Evolutionary conservation across 1,284 basidiomycete genomes (phyloP), one percentile per base, ranked within the genome.

Genomic region (Pisolithus thermaeus): DNA sequence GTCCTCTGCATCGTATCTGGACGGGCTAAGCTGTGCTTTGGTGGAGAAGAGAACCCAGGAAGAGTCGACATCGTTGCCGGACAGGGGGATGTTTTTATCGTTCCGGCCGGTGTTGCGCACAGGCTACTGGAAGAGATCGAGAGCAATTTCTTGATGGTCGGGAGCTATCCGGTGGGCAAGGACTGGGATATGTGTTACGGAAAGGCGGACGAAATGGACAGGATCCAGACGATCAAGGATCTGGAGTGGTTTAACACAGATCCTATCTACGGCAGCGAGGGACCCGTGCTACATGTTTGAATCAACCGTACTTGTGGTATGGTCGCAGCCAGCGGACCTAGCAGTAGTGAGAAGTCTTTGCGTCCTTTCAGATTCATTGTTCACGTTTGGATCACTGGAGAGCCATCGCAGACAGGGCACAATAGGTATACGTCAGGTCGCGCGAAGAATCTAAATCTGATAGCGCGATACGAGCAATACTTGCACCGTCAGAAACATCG

Each of bases 151-250:
- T 58, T 68, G 62, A 73, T 75, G 73, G 64, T 76, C 0, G 73
- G 72, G 11, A 68, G 68, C 48, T 75, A 75, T 57, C 69, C 70
- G 16, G 57, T 57, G 6, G 66, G 63, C 27, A 60, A 58, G 28
- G 57, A 65, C 18, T 73, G 72, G 73, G 73, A 74, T 55, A 66
- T 71, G 65, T 73, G 71, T 54, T 63, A 70, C 56, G 59, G 68
- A 51, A 57, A 54, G 18, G 60, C 67, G 52, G 64, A 63, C 47
- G 58, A 63, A 32, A 57, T 62, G n/a, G 41, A 47, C 20, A 58
- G 62, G 9, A 61, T 62, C 50, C 56, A 63, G 35, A 56, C 52
- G 22, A 72, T 74, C 50, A 55, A 57, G 51, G 42, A 56, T 28
- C 50, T 73, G 52, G 55, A 51, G 14, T 74, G 72, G 74, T 70